A percentile compares a stretch with the other conserved stretches of the same genome.
These are phyloP conservation scores for Heliamphora pulchella DNA, from an alignment of 179 eudicot genomes.

Conservation along the genomic window DNA sequence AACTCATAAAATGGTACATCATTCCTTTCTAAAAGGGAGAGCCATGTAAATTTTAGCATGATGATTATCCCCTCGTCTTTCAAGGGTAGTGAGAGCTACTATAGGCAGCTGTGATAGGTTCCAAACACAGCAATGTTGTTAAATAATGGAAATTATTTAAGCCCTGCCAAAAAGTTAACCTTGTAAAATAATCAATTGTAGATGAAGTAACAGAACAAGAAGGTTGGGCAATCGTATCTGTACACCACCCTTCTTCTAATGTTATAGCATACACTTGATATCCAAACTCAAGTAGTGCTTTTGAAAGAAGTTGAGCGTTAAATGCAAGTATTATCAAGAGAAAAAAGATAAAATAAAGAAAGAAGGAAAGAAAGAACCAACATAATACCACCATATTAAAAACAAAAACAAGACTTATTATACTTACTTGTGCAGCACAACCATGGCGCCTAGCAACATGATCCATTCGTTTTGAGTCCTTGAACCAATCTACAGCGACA, in stretches of 20 bases:
- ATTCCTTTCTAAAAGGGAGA: not conserved
- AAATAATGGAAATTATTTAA: not conserved
- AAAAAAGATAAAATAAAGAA: not conserved
- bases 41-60: not conserved
- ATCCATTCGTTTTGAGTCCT: conserved; percentile 89
- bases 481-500: conserved; percentile 99
- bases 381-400: not conserved
- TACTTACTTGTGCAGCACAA: conserved; percentile 91
- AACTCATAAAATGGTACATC: not conserved
- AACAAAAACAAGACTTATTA: conserved; percentile 4
- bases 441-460: conserved; percentile 93
- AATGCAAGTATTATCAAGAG: not conserved
- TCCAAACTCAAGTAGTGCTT: too few relatives aligned
- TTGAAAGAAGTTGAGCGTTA: not conserved
- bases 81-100: not conserved
- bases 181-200: not conserved
- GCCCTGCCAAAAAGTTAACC: not conserved
- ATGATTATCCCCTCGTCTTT: not conserved
- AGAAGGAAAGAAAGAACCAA: not conserved
- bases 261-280: not conserved
- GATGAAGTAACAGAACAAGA: not conserved
- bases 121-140: not conserved
- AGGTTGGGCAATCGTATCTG: not conserved
- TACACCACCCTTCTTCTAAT: too few relatives aligned
- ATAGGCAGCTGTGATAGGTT: not conserved